phyloP scores from a whole-genome alignment of 768 basidiomycete genomes.

The Cystofilobasidium macerans region DNA sequence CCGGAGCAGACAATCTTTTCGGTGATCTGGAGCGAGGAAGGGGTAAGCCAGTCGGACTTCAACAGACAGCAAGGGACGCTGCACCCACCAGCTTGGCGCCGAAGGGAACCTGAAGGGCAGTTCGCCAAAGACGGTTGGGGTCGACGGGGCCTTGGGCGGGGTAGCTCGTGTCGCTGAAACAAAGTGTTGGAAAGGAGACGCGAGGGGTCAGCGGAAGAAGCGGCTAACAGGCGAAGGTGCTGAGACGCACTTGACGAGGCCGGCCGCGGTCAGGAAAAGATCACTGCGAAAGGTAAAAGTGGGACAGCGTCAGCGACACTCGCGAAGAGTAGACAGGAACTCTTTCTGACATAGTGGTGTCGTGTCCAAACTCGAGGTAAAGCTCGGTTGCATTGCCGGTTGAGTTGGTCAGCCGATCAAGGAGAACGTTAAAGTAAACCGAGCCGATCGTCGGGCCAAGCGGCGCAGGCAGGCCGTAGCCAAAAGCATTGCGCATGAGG shows the following conservation, averaged over 20 bases:
- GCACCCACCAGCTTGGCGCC: constrained; percentile 41
- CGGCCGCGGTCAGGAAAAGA: constrained; percentile 40
- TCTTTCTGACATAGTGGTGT: constrained; percentile 43
- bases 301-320: no score
- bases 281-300: no score
- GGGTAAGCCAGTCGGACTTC: not conserved
- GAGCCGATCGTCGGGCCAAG: constrained; percentile 41
- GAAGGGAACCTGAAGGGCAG: constrained; percentile 43
- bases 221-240: not conserved
- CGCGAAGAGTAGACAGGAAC: no score
- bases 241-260: constrained; percentile 38
- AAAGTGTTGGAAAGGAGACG: not conserved
- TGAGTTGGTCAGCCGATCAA: constrained; percentile 41
- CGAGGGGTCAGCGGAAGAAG: no score
- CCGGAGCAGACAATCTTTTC: constrained; percentile 15
- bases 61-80: constrained; percentile 7
- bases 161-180: constrained; percentile 37
- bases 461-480: constrained; percentile 36
- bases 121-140: constrained; percentile 39
- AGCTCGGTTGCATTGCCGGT: constrained; percentile 36
- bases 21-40: constrained; percentile 29
- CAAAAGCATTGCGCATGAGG: constrained; percentile 36
- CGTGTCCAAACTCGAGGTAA: constrained; percentile 44
- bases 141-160: constrained; percentile 32
- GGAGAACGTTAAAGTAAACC: constrained; percentile 41